Evolutionary conservation across 2,329 filamentous ascomycete species (phyloP), one percentile per base, ranked within the genome.

Genomic region (Amesomyces nigricolor): DNA sequence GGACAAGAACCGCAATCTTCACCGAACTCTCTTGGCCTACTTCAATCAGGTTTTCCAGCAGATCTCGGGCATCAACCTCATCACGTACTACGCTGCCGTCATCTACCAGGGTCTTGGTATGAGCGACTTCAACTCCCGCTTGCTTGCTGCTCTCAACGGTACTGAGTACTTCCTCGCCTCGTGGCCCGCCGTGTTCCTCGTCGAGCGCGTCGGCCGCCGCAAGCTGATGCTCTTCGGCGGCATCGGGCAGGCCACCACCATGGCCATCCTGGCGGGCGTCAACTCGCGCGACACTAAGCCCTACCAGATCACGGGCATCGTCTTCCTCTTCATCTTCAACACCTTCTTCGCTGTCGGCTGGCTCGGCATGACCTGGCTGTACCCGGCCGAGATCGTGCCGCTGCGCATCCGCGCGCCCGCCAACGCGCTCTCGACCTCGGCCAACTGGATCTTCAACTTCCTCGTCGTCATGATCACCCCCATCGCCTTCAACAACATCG

Each of bases 211-310:
- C 5, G 75, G 76, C 4, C 73, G 77, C 3, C 72, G 77, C 11
- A 74, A 72, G 62, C 74, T 77, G 58, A 70, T 79, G 47, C 48
- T 59, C 1, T 74, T 76, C 14, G 73, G 71, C 3, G 59, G 69
- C 9, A 73, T 73, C 5, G 81, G 82, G 56, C 82, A 83, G 77
- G 72, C 87, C 66, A 68, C 85, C 19, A 74, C 76, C 2, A 88
- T 88, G 62, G 81, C 76, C 0, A 73, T 89, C 58, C 82, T 89
- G n/a, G 87, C 87, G 43, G 81, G 82, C 0, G 78, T 76, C 1
- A 76, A 55, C 46, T 57, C 58, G 22, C 47, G 47, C 10, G 57
- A 61, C 1, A 60, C 65, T 0, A 65, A 57, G 6, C 51, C 58
- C 0, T 66, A 64, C 37, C 62, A 70, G 13, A 64, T 71, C 16